phyloP scores from a whole-genome alignment of 208 protist genomes.

The Vickermania spadyakhi region DNA sequence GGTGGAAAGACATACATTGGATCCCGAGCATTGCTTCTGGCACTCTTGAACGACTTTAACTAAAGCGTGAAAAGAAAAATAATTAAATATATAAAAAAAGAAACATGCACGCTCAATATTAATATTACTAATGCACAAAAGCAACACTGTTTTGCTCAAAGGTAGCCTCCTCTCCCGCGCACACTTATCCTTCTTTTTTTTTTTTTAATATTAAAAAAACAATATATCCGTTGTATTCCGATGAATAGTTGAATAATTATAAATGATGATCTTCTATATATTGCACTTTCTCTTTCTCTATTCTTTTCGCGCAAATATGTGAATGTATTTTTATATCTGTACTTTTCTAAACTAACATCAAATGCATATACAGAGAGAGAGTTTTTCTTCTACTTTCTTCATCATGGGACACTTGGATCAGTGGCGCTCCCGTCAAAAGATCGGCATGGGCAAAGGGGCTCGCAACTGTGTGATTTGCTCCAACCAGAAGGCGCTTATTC shows the following conservation, averaged over 20 bases:
- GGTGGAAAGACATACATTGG: slow-evolving; percentile 71
- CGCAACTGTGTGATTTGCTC: slow-evolving; percentile 88
- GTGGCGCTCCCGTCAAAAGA: slow-evolving; percentile 90
- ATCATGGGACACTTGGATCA: slow-evolving; percentile 88
- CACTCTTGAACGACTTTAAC: slow-evolving; percentile 41
- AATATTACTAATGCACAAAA: no score
- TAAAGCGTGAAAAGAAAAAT: no score
- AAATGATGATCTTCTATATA: no score
- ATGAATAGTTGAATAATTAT: no score
- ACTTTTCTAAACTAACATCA: slow-evolving; percentile 3
- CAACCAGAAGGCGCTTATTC: slow-evolving; percentile 90
- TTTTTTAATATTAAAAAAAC: no score
- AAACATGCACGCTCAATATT: no score
- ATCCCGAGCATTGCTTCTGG: slow-evolving; percentile 37
- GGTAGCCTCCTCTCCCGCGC: neutral
- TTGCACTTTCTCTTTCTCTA: slow-evolving; percentile 3
- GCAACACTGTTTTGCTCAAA: no score
- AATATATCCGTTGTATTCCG: no score
- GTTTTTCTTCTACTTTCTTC: slow-evolving; percentile 1
- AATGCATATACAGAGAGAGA: neutral
- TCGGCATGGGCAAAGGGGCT: slow-evolving; percentile 86
- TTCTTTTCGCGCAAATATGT: slow-evolving; percentile 8
- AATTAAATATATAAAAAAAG: no score
- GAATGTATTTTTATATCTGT: slow-evolving; percentile 4
- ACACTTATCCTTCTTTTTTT: slow-evolving; percentile 10